These are phyloP conservation scores for Daedalea quercina DNA, from an alignment of 768 basidiomycete species.

Conservation along the genomic window DNA sequence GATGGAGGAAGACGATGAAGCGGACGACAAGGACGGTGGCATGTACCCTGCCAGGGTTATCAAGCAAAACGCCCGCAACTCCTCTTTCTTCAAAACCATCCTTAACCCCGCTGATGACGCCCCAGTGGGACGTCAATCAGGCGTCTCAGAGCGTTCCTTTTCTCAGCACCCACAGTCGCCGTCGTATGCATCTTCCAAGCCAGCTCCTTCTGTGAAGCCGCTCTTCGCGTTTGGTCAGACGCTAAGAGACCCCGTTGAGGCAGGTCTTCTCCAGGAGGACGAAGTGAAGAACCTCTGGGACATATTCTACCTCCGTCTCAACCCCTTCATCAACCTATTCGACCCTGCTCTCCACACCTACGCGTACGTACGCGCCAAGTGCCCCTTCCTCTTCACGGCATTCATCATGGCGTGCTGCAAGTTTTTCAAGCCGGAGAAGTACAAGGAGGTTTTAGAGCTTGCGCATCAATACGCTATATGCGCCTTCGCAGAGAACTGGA, in stretches of 20 bases:
- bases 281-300: constrained; percentile 73
- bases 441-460: constrained; percentile 61
- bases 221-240: constrained; percentile 3
- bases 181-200: constrained; percentile 18
- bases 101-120: constrained; percentile 61
- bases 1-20: constrained; percentile 55
- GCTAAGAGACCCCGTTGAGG: constrained; percentile 57
- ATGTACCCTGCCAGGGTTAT: constrained; percentile 75
- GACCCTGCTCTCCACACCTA: constrained; percentile 83
- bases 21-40: constrained; percentile 52
- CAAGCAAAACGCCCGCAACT: constrained; percentile 62
- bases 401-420: constrained; percentile 82
- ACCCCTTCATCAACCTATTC: constrained; percentile 86
- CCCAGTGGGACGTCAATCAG: constrained; percentile 16
- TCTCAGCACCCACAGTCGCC: constrained; percentile 2
- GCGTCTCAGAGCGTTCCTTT: constrained; percentile 7
- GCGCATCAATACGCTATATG: constrained; percentile 69
- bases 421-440: constrained; percentile 68
- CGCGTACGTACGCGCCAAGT: constrained; percentile 70
- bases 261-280: constrained; percentile 62
- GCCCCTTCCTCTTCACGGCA: constrained; percentile 79
- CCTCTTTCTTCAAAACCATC: constrained; percentile 80
- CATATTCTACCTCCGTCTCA: constrained; percentile 73
- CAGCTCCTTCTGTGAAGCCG: constrained; percentile 3
- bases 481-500: constrained; percentile 74